Evolutionary conservation across 176 grass and related monocot genomes (phyloP), one percentile per base, ranked within the genome.

Genomic region (Themeda triandra): DNA sequence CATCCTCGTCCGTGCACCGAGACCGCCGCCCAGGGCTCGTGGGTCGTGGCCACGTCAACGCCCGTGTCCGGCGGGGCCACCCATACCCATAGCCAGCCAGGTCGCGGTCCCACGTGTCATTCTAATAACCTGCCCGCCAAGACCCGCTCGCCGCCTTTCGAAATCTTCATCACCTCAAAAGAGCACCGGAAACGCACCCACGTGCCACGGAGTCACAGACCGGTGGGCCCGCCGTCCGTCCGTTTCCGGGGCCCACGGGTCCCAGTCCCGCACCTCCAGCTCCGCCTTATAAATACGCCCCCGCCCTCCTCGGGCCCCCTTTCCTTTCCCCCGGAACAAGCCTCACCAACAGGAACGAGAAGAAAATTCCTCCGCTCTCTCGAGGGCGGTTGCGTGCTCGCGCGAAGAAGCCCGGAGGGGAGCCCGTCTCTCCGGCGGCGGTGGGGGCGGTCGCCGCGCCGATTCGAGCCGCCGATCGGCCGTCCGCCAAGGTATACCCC

Each of bases 301-400:
- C 78, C 14, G 19, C 31, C 13, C 2, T 7, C 17, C 2, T 1
- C n/a, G n/a, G 1, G 1, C 21, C 10, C 23, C 42, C 3, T 45
- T 45, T 2, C 35, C 54, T 39, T 1, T 30, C n/a, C 64, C 30
- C 8, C 0, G 30, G 45, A 68, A 81, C 21, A 81, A 49, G 79
- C 45, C 79, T 28, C 46, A 51, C 23, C 66, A 54, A 54, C 21
- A 29, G 23, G 32, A 71, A 10, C 78, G 36, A 69, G 54, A 37
- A n/a, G n/a, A n/a, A n/a, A n/a, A n/a, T 29, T 45, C 2, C 79
- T 10, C 63, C 30, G 44, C 65, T 31, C 28, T 68, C 63, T 29
- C 5, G 12, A 40, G n/a, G 60, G 76, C 80, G 75, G 84, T 84
- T 83, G 89, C 89, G 89, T 87, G 75, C 41, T 83, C 37, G 74